Evolutionary conservation across 345 rosid species (phyloP).

Genomic region (Murraya koenigii): DNA sequence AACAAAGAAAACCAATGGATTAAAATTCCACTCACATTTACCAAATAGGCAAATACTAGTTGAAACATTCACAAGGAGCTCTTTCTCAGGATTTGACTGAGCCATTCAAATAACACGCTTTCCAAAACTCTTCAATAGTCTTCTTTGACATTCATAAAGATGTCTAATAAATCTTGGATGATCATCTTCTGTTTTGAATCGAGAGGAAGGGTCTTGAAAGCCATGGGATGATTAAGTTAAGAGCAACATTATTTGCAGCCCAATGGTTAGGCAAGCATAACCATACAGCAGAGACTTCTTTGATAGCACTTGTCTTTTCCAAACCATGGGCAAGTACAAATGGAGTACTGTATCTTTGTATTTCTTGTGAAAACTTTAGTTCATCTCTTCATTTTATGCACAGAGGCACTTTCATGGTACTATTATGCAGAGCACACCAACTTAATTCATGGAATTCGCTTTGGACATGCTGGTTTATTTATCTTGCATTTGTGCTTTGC

Average conservation of each 20-base stretch:
- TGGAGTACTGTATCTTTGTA: slow-evolving; percentile 20
- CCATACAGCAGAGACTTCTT: slow-evolving; percentile 10
- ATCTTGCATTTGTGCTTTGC: not conserved
- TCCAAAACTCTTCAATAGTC: slow-evolving; percentile 5
- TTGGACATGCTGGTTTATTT: not conserved
- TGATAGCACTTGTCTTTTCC: not conserved
- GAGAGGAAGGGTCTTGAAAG: not conserved
- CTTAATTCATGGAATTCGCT: not conserved
- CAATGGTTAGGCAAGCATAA: slow-evolving; percentile 8
- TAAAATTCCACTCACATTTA: no score
- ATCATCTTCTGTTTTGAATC: not conserved
- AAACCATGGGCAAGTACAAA: slow-evolving; percentile 23
- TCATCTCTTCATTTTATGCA: not conserved
- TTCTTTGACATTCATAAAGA: slow-evolving; percentile 14
- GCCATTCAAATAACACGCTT: not conserved
- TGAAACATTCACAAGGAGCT: no score
- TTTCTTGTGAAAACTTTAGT: slow-evolving; percentile 18
- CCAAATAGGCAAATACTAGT: no score
- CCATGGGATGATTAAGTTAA: slow-evolving; percentile 10
- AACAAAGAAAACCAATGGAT: not conserved
- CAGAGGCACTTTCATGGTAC: not conserved
- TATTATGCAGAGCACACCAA: not conserved
- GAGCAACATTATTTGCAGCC: not conserved
- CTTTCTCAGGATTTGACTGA: no score
- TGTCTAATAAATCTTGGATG: not conserved